Percentiles rank a stretch among this genome's conserved stretches.
Evolutionary conservation across 2,329 filamentous ascomycete genomes (phyloP).

Genomic region (Fusarium citri): DNA sequence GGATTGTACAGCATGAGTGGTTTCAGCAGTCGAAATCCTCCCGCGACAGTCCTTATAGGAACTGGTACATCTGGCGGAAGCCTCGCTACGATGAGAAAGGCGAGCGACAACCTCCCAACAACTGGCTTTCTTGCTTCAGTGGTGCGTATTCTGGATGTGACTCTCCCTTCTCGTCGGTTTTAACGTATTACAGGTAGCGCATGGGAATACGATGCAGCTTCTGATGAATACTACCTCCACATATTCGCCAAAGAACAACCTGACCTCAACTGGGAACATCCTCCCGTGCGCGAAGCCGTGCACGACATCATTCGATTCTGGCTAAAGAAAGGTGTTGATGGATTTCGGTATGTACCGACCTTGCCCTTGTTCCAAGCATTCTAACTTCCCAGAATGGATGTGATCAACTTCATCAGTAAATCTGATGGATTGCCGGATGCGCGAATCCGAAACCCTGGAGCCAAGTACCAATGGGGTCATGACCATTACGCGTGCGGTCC

Average conservation of each 20-base stretch:
- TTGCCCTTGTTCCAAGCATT: fast-evolving
- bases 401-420: slow-evolving; percentile 75
- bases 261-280: slow-evolving; percentile 82
- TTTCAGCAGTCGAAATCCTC: slow-evolving; percentile 72
- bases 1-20: slow-evolving; percentile 52
- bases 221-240: slow-evolving; percentile 76
- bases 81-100: slow-evolving; percentile 63
- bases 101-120: slow-evolving; percentile 73
- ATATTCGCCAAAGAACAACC: slow-evolving; percentile 78
- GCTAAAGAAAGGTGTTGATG: slow-evolving; percentile 75
- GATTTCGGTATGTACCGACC: slow-evolving; percentile 60
- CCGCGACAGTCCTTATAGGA: slow-evolving; percentile 67
- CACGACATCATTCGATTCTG: slow-evolving; percentile 74
- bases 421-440: slow-evolving; percentile 65
- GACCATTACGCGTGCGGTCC: slow-evolving; percentile 67
- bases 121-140: slow-evolving; percentile 71
- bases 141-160: slow-evolving; percentile 40
- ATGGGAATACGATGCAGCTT: slow-evolving; percentile 50
- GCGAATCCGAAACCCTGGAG: slow-evolving; percentile 52
- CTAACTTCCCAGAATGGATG: slow-evolving; percentile 61
- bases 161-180: slow-evolving; percentile 61
- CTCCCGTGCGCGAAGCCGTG: slow-evolving; percentile 71
- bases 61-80: slow-evolving; percentile 70
- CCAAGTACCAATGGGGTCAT: slow-evolving; percentile 58
- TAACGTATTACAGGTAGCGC: slow-evolving; percentile 20